phyloP scores from a whole-genome alignment of 2,329 filamentous ascomycete species.

The Atkinsonella texensis region DNA sequence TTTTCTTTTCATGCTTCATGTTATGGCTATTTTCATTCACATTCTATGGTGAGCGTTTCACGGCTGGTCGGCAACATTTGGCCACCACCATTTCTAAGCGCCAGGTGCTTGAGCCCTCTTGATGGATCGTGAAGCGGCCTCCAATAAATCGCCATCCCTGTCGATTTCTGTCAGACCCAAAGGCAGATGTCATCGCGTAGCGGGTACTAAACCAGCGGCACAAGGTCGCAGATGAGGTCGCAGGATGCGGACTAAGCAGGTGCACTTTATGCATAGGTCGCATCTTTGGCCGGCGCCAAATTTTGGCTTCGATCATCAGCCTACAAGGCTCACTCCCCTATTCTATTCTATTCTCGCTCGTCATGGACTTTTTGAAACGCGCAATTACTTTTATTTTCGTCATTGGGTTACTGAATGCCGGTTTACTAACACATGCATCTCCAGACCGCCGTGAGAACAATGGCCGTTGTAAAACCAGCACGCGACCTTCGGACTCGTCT shows the following conservation, averaged over 20 bases:
- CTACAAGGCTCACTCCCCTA: neutral
- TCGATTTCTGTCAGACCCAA: neutral
- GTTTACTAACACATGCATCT: constrained; percentile 3
- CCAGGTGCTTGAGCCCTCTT: neutral
- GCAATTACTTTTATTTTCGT: neutral
- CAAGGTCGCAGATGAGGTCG: constrained; percentile 4
- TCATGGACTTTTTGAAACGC: neutral
- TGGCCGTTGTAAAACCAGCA: constrained; percentile 62
- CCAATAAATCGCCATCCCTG: neutral
- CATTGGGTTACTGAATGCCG: neutral
- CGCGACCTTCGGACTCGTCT: constrained; percentile 75
- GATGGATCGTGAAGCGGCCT: neutral
- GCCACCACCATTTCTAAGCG: neutral
- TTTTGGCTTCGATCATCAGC: neutral
- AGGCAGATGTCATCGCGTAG: neutral
- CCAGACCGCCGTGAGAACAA: constrained; percentile 54
- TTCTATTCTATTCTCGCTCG: neutral
- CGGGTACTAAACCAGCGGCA: neutral
- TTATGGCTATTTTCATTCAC: neutral
- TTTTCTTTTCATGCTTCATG: too few relatives aligned
- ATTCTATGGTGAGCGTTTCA: neutral
- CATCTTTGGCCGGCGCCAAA: constrained; percentile 4
- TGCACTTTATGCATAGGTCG: neutral
- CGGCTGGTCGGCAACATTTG: neutral
- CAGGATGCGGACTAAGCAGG: neutral